Evolutionary conservation across 106 monocot species (phyloP), one percentile per base, ranked within the genome.

Genomic region (Allium sativum): DNA sequence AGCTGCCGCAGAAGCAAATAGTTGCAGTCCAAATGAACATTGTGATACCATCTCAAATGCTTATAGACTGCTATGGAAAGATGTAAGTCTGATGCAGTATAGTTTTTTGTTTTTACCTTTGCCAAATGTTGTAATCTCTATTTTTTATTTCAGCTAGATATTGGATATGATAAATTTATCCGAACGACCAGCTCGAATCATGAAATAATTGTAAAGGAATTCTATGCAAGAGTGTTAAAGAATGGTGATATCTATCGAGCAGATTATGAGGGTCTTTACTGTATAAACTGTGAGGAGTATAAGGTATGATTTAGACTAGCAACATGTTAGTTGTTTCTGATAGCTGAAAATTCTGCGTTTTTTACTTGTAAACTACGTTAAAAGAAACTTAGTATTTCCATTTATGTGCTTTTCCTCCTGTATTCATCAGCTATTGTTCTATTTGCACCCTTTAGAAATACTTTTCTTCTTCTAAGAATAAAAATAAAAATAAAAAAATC

Each of bases 271-370:
- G 87, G 96, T 2, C 90, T 91, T 11, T 91, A 96, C 69, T 96
- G 96, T 76, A 70, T 96, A 21, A 87, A 82, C 61, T 96, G 96
- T 57, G 96, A 96, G 68, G 96, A 96, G 76, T 96, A 96, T 67
- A 96, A 96, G 96, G 96, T 96, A 44, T 19, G 44, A 19, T 41
- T 80, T 40, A 31, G 31, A 31, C 31, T 31, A 31, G 5, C 31
- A 31, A 31, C 31, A 31, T 31, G 5, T 2, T 22, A 22, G 5
- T 0, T 31, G 31, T 31, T 31, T 31, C 31, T 31, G 31, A 31
- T 31, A 31, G 31, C 31, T 3, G 31, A 31, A 31, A 1, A 31
- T 31, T 31, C 31, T 31, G 31, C 31, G 5, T 31, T 31, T 2
- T 31, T 31, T 31, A 31, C 4, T 31, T 31, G 31, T 31, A 31